These are phyloP conservation scores for Mucor irregularis DNA, from an alignment of 371 early-diverging fungal genomes.

Conservation along the genomic window DNA sequence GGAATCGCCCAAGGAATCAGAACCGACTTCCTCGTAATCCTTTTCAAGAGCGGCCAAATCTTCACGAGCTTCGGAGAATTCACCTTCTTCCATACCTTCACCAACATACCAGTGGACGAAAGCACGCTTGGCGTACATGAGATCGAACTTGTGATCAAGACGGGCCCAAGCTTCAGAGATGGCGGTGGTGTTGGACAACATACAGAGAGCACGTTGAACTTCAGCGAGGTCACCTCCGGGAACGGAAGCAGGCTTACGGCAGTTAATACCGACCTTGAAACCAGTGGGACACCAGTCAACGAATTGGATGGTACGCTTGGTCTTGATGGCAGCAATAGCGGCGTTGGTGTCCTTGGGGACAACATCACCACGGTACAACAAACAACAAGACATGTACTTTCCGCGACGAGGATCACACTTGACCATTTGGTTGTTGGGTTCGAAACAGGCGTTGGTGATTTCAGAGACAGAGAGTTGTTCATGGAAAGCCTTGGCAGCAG, in stretches of 20 bases:
- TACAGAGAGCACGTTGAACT: constrained; percentile 92
- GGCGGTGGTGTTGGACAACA: constrained; percentile 93
- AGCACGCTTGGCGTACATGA: constrained; percentile 96
- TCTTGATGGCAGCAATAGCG: constrained; percentile 86
- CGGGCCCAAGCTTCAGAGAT: constrained; percentile 95
- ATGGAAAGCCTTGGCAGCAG: constrained; percentile 88
- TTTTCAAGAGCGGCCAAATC: constrained; percentile 98
- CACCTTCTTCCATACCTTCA: constrained; percentile 90
- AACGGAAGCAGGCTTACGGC: constrained; percentile 83
- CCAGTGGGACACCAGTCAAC: constrained; percentile 98
- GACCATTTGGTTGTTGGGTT: constrained; percentile 95
- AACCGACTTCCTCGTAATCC: constrained; percentile 97
- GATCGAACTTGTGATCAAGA: constrained; percentile 91
- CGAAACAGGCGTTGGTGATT: constrained; percentile 92
- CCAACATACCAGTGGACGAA: constrained; percentile 98
- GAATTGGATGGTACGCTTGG: constrained; percentile 90
- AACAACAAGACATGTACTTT: constrained; percentile 95
- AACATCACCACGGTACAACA: constrained; percentile 94
- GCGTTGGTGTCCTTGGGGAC: constrained; percentile 85
- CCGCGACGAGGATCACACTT: constrained; percentile 93
- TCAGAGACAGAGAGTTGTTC: constrained; percentile 88
- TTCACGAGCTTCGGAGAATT: constrained; percentile 99
- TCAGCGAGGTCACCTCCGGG: constrained; percentile 88
- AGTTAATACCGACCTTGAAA: constrained; percentile 97
- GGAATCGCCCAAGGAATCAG: constrained; percentile 69